Evolutionary conservation across 2,329 filamentous ascomycete genomes (phyloP).

Genomic region (Triangularia verruculosa): DNA sequence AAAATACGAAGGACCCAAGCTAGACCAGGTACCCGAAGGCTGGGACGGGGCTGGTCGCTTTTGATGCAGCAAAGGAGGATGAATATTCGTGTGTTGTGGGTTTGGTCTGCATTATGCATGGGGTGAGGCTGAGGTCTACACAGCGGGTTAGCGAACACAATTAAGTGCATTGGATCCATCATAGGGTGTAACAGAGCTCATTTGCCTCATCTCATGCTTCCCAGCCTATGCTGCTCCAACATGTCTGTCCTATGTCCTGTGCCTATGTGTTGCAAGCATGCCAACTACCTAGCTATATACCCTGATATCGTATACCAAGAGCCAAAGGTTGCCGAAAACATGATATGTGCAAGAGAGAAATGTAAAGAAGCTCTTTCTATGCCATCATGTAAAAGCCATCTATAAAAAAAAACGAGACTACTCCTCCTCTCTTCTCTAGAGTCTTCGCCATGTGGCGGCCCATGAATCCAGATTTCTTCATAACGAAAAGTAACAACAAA

Average conservation of each 20-base stretch:
- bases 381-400: neutral
- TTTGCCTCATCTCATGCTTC: neutral
- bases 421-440: neutral
- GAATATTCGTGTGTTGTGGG: no score
- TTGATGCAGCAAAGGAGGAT: no score
- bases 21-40: no score
- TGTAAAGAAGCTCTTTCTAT: neutral
- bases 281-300: neutral
- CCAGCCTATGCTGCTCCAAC: neutral
- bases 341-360: neutral
- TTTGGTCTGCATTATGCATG: no score
- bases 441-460: neutral
- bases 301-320: neutral
- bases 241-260: neutral
- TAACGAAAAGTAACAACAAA: neutral
- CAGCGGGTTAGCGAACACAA: no score
- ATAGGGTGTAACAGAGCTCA: neutral
- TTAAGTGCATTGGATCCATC: neutral
- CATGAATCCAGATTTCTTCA: neutral
- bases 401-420: no score
- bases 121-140: no score
- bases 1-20: no score
- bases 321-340: neutral
- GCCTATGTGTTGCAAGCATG: neutral
- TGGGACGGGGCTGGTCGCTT: no score